These are phyloP conservation scores for Rostrohypoxylon terebratum DNA, from an alignment of 495 filamentous ascomycete species.

Conservation along the genomic window DNA sequence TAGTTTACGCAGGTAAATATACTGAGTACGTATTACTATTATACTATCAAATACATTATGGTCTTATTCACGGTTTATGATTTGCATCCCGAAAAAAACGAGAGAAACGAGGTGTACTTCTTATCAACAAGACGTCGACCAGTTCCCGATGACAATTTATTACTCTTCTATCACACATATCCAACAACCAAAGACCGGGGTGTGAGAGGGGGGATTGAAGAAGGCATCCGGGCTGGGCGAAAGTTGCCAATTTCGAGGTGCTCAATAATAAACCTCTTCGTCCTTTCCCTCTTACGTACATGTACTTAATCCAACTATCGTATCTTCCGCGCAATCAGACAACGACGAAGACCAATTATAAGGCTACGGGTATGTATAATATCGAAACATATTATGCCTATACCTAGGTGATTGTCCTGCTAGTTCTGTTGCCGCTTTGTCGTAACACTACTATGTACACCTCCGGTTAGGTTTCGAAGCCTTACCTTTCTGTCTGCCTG, in stretches of 20 bases:
- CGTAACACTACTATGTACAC: slow-evolving; percentile 10
- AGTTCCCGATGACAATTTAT: slow-evolving; percentile 25
- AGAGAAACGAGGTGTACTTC: no score
- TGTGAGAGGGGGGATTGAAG: slow-evolving; percentile 8
- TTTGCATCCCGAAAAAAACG: neutral
- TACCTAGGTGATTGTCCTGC: slow-evolving; percentile 14
- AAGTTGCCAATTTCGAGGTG: slow-evolving; percentile 4
- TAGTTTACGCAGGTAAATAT: neutral
- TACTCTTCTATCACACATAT: neutral
- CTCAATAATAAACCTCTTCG: slow-evolving; percentile 34
- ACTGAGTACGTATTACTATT: neutral
- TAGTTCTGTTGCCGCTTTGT: slow-evolving; percentile 40
- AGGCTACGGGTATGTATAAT: slow-evolving; percentile 21
- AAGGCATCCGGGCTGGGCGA: slow-evolving; percentile 37
- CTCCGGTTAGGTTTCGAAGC: slow-evolving; percentile 37
- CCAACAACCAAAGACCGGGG: slow-evolving; percentile 5
- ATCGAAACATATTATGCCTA: neutral
- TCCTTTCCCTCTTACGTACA: slow-evolving; percentile 31
- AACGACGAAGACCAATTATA: slow-evolving; percentile 21
- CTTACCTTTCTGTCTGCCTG: slow-evolving; percentile 37
- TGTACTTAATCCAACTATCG: slow-evolving; percentile 26
- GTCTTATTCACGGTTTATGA: neutral
- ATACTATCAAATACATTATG: no score
- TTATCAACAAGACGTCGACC: neutral
- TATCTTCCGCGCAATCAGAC: slow-evolving; percentile 13